A percentile compares a stretch with the other conserved stretches of the same genome.
Conservation (phyloP, 1,284 basidiomycete species). For the Leccinum subrobustum region DNA sequence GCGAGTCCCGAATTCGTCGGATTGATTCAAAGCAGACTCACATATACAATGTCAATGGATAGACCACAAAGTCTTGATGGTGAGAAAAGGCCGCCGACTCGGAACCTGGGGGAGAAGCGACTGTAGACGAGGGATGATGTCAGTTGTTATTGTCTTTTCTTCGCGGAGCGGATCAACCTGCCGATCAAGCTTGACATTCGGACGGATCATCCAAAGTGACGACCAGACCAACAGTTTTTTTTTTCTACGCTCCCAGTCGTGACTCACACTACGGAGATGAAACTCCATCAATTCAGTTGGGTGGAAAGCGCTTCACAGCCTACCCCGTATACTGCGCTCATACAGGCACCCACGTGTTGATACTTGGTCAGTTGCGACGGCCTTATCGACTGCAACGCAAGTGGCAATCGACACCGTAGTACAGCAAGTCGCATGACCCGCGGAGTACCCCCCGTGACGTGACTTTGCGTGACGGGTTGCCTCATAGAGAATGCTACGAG, state of each 20-base stretch:
- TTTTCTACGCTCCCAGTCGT: background rate
- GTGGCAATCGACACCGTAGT: background rate
- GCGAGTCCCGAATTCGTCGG: background rate
- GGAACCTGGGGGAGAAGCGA: background rate
- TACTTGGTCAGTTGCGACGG: background rate
- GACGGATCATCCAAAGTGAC: constrained; percentile 17
- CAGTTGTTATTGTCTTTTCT: constrained; percentile 6
- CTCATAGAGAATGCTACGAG: background rate
- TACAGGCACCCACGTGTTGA: background rate
- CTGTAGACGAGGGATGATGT: background rate
- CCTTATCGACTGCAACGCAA: background rate
- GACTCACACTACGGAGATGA: constrained; percentile 18
- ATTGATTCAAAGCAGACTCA: background rate
- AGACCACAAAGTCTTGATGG: background rate
- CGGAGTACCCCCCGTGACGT: constrained; percentile 1
- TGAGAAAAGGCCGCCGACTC: background rate
- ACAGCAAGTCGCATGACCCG: constrained; percentile 9
- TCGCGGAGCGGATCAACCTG: background rate
- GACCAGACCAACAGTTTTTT: background rate
- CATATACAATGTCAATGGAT: background rate
- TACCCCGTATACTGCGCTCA: background rate
- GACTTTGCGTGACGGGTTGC: background rate
- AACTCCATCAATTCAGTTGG: constrained; percentile 13
- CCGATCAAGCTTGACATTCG: constrained; percentile 1
- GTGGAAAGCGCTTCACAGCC: constrained; percentile 1